Base-by-base conservation (phyloP, 2,329 filamentous ascomycete species). In the Penicillium sp. region DNA sequence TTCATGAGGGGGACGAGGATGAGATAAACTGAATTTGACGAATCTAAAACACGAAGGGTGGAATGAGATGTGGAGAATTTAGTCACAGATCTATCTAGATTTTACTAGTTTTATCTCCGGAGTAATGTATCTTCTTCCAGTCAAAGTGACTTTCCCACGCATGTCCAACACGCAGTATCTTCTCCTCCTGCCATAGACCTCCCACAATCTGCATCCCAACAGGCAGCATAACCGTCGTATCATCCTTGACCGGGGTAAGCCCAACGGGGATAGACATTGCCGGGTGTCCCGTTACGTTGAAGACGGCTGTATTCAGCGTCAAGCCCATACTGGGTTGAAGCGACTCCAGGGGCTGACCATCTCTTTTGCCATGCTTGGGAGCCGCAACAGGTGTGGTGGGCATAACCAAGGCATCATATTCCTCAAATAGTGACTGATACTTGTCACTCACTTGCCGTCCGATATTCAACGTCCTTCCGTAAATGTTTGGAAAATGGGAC, bases 171-270 rank as follows among this genome's bases (percentile, higher is more conserved):
- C 21, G 63, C n/a, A 67, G 66, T 9, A 72, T 66, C 2, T 54
- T 67, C 54, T 81, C 78, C 38, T 80, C 69, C 67, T 72, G 78
- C 58, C 75, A 64, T 15, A 69, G 73, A 21, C 72, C 73, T 5
- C 35, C 35, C 5, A 80, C 75, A 46, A 81, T 67, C 62, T 79
- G 76, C 74, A 81, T 76, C 11, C 76, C 73, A 2, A 73, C 77
- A 1, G 78, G 78, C 19, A 80, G 61, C 54, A 60, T 68, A 3
- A 75, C 56, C 11, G 19, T 49, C 21, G 17, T 31, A 50, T 51
- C 56, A 7, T 58, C 56, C 45, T 30, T 29, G 3, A 30, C 30
- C 15, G 45, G 46, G 15, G 50, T 30, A 21, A 58, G 23, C 26
- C 56, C 56, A 26, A 58, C 50, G 1, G 56, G 56, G 45, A 58